Percentiles rank a stretch among this genome's conserved stretches.
phyloP scores from a whole-genome alignment of 2,329 filamentous ascomycete genomes.

The Ustulina deusta region DNA sequence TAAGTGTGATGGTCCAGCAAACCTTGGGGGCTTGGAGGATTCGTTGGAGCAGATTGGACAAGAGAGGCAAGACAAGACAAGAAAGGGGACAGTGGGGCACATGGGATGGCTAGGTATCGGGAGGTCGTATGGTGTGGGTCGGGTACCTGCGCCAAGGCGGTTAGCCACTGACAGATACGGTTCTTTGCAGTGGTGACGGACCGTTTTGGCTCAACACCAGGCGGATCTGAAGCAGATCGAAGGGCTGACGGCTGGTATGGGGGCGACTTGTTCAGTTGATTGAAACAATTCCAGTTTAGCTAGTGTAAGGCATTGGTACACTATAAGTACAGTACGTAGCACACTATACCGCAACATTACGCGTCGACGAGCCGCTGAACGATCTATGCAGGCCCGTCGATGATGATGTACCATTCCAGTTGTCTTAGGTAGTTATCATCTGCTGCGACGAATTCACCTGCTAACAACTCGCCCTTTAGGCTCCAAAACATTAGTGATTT shows the following conservation, averaged over 20 bases:
- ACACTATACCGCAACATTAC: not conserved
- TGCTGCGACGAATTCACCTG: not conserved
- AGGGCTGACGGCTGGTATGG: slow-evolving; percentile 13
- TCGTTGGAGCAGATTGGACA: slow-evolving; percentile 4
- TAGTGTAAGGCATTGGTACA: not conserved
- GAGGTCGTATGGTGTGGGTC: slow-evolving; percentile 20
- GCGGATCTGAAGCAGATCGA: slow-evolving; percentile 8
- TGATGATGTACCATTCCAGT: slow-evolving; percentile 1
- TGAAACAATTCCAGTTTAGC: slow-evolving; percentile 29
- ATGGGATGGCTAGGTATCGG: not conserved
- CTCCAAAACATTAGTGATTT: not conserved
- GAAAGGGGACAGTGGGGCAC: slow-evolving; percentile 34
- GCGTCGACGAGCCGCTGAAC: slow-evolving; percentile 20
- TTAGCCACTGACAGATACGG: slow-evolving; percentile 10
- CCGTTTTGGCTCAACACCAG: slow-evolving; percentile 10
- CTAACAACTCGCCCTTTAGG: slow-evolving; percentile 8
- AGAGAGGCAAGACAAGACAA: slow-evolving; percentile 4
- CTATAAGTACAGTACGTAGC: not conserved
- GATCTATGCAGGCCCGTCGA: not conserved
- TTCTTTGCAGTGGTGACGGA: not conserved
- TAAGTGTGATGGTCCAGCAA: slow-evolving; percentile 1
- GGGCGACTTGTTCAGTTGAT: slow-evolving; percentile 1
- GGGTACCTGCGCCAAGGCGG: slow-evolving; percentile 8
- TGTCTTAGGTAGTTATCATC: not conserved
- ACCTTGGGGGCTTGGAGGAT: slow-evolving; percentile 18